Conservation (phyloP, 257 asterid species). For the Solanum raphanifolium region DNA sequence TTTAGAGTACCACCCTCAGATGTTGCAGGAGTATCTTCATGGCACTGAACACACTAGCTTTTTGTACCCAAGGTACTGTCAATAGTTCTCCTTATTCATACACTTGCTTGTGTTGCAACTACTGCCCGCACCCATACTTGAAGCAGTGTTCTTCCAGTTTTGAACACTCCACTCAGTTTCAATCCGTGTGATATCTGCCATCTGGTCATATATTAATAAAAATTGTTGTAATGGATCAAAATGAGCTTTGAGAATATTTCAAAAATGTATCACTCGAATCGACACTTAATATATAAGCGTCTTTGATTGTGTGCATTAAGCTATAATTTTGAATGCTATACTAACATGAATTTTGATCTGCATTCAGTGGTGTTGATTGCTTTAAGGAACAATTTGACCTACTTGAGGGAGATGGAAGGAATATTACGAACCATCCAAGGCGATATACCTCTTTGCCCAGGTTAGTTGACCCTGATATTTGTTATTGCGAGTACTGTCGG, state of each 20-base stretch:
- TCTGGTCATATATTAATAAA: neutral
- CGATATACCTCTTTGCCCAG: slow-evolving; percentile 88
- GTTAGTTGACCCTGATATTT: slow-evolving; percentile 14
- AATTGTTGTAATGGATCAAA: neutral
- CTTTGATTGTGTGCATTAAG: neutral
- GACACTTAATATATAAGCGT: neutral
- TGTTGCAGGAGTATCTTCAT: slow-evolving; percentile 89
- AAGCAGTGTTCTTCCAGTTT: neutral
- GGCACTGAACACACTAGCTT: slow-evolving; percentile 87
- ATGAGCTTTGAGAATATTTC: neutral
- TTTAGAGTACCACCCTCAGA: slow-evolving; percentile 99
- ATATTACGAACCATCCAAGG: slow-evolving; percentile 35
- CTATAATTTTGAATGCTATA: neutral
- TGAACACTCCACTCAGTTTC: neutral
- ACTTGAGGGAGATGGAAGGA: slow-evolving; percentile 51
- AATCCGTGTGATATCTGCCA: neutral
- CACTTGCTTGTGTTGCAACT: neutral
- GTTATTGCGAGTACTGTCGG: neutral
- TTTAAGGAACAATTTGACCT: slow-evolving; percentile 76
- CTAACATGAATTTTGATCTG: neutral
- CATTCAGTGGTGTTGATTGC: slow-evolving; percentile 63
- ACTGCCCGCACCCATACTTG: neutral
- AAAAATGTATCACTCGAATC: neutral
- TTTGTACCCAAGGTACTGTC: slow-evolving; percentile 93
- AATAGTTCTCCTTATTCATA: neutral